phyloP scores from a whole-genome alignment of 2,329 filamentous ascomycete species.

The Phialemonium atrogriseum region DNA sequence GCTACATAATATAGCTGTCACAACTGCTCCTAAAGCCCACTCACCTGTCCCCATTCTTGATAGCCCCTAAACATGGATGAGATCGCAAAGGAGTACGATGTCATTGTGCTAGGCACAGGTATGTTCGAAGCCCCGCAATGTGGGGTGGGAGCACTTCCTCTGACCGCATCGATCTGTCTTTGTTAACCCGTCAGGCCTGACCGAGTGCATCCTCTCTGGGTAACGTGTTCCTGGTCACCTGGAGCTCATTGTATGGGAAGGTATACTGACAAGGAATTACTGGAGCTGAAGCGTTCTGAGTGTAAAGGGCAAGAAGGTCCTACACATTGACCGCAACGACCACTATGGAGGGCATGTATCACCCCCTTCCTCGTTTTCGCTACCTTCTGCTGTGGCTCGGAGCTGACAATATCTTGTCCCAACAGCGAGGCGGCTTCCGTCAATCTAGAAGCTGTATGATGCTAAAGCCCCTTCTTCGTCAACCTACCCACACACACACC shows the following conservation, averaged over 20 bases:
- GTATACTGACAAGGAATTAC: conserved; percentile 1
- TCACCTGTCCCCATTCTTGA: neutral
- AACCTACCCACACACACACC: conserved; percentile 7
- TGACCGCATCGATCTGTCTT: conserved; percentile 15
- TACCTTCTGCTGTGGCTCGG: conserved; percentile 9
- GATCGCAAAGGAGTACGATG: conserved; percentile 97
- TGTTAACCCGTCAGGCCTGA: conserved; percentile 59
- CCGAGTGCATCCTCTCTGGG: conserved; percentile 98
- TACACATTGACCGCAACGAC: conserved; percentile 97
- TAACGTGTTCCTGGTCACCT: conserved; percentile 31
- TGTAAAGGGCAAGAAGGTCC: conserved; percentile 97
- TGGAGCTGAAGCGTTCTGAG: conserved; percentile 77
- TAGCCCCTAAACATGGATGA: conserved; percentile 68
- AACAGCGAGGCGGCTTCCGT: conserved; percentile 85
- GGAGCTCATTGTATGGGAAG: neutral
- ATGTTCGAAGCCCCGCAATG: conserved; percentile 30
- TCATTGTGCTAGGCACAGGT: conserved; percentile 97
- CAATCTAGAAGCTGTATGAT: conserved; percentile 82
- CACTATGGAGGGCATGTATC: conserved; percentile 87
- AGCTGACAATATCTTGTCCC: conserved; percentile 11
- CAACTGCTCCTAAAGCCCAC: neutral
- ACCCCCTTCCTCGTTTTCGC: conserved; percentile 9
- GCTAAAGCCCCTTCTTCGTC: conserved; percentile 4
- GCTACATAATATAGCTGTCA: too few relatives aligned
- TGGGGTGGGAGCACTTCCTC: conserved; percentile 9